Evolutionary conservation across 176 grass and related monocot genomes (phyloP), one percentile per base, ranked within the genome.

Genomic region (Oryza glumipatula): DNA sequence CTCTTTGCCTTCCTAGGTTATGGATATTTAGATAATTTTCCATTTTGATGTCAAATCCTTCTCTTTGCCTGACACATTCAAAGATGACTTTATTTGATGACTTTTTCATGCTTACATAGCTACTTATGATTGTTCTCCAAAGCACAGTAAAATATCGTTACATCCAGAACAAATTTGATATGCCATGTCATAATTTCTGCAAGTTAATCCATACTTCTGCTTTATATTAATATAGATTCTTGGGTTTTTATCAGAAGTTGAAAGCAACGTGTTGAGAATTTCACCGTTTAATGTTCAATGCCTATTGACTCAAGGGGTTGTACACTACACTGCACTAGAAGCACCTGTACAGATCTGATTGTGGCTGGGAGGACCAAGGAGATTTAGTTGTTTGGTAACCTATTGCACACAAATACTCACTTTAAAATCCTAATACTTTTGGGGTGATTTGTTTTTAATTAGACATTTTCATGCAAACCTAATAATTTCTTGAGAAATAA

Each of bases 11-110:
- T 38, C 36, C 8, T 77, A 91, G 43, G 78, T 80, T 69, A 74
- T 89, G 77, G 87, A 74, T 95, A 88, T 86, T 88, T 89, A 23
- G 81, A 83, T 80, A 78, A 24, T 68, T 17, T 88, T 46, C 7
- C 13, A 76, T 68, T 36, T 13, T 39, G 15, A 39, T 44, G 13
- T 43, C 19, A 65, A 66, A 6, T 43, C 30, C 8, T 81, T 44
- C 73, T 80, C 26, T 74, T 88, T 60, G 43, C 15, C 4, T 71
- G 69, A 16, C n/a, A 47, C 70, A 60, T 67, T 65, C 9, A 35
- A 76, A 68, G 35, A 41, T 65, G 16, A 48, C 39, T 30, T 44
- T 76, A 49, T 82, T 68, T 24, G 6, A 8, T 48, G 15, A 28
- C 19, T 56, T 21, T 64, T 61, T 65, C 36, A 76, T 76, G 63